Conservation (phyloP, 345 rosid genomes). For the Syzygium oleosum region DNA sequence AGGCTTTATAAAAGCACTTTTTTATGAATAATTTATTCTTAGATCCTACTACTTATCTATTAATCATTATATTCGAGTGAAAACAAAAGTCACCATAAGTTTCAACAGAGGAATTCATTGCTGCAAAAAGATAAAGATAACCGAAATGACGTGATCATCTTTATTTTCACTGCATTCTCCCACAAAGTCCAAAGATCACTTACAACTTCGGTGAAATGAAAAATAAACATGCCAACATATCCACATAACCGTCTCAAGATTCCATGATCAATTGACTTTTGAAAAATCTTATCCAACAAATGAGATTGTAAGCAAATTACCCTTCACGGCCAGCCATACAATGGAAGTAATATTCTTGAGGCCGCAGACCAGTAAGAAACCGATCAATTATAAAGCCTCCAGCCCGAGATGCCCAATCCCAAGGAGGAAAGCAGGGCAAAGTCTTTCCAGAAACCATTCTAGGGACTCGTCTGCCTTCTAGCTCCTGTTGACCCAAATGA, state of each 20-base stretch:
- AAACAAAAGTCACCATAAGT: neutral
- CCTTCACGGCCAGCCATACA: conserved; percentile 99
- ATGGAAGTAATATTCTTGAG: conserved; percentile 99
- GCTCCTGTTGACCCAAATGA: conserved; percentile 93
- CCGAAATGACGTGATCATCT: neutral
- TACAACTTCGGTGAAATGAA: neutral
- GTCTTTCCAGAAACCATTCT: conserved; percentile 99
- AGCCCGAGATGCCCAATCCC: conserved; percentile 98
- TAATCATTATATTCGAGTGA: neutral
- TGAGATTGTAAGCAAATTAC: conserved; percentile 26
- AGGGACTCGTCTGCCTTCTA: conserved; percentile 97
- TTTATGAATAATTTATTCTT: neutral
- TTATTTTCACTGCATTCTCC: neutral
- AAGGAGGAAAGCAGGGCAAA: conserved; percentile 86
- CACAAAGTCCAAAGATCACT: neutral
- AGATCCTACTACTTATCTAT: neutral
- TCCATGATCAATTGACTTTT: neutral
- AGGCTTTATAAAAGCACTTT: neutral
- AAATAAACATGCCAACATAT: neutral
- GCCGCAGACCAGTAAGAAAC: conserved; percentile 96
- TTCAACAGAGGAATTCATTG: neutral
- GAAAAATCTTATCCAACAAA: neutral
- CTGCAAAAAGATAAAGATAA: neutral
- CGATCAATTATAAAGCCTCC: conserved; percentile 96
- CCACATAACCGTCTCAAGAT: neutral